phyloP scores from a whole-genome alignment of 345 rosid genomes.

The Linum trigynum region DNA sequence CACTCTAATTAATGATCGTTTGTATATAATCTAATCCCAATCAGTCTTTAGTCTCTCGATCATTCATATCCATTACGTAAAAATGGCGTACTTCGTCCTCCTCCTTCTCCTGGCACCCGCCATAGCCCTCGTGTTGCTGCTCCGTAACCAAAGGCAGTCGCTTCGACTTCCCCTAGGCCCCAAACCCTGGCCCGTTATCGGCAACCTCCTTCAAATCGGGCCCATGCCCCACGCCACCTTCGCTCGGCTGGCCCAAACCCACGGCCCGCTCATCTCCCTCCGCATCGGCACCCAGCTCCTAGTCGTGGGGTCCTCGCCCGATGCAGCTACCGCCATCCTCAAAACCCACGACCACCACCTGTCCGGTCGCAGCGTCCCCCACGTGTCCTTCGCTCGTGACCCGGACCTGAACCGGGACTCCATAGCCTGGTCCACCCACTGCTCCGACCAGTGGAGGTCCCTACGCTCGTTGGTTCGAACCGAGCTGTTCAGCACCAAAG shows the following conservation, averaged over 20 bases:
- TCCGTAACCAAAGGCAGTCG: neutral
- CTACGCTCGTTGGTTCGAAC: neutral
- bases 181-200: no score
- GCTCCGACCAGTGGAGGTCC: neutral
- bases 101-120: neutral
- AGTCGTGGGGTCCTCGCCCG: conserved; percentile 16
- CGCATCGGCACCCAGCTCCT: conserved; percentile 18
- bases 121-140: no score
- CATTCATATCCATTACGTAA: no score
- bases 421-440: neutral
- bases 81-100: neutral
- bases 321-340: neutral
- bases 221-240: no score
- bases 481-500: conserved; percentile 1
- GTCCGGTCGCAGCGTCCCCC: conserved; percentile 2
- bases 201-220: no score
- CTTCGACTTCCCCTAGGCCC: neutral
- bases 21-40: no score
- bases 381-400: no score
- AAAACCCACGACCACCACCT: conserved; percentile 17
- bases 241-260: no score
- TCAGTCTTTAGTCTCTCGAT: no score
- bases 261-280: conserved; percentile 20
- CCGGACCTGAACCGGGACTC: neutral
- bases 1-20: no score